Evolutionary conservation across 2,329 filamentous ascomycete genomes (phyloP), one percentile per base, ranked within the genome.

Genomic region (Aureobasidium uvarum): DNA sequence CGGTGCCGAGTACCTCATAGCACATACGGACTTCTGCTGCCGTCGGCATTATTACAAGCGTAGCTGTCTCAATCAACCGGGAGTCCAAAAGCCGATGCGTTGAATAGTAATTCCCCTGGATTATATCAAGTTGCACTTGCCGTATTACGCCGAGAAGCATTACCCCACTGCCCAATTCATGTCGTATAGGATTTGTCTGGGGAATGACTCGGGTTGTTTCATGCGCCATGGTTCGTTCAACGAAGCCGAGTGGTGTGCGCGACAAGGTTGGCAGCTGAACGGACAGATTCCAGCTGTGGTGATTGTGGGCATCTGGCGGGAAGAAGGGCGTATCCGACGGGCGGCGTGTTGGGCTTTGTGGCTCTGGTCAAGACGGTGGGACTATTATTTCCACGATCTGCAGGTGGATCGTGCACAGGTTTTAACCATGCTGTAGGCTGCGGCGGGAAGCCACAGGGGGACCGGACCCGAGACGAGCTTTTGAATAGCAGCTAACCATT

Each of bases 131-230:
- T 58, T 16, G 7, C 28, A 14, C 6, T 51, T 51, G 25, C 45
- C 55, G 55, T 59, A 60, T 45, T 60, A 25, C 28, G 56, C 56
- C 56, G 56, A 60, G 56, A 59, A 45, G 43, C 39, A 38, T 36
- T 60, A 60, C 56, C 56, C 56, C 56, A 48, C 56, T 60, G 31
- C 28, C 6, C 11, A 25, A 60, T 11, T 60, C 41, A 38, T 46
- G 56, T 23, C 18, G 2, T 60, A 6, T 11, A 23, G 28, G 43
- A 48, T 58, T 58, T 28, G 39, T 39, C 39, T 45, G 54, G 14
- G 16, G 39, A 45, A 58, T 58, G 54, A 58, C 54, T 58, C 54
- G 54, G 20, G 39, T 33, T n/a, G 16, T 33, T 45, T n/a, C 54
- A 43, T 58, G 38, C 16, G 39, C 54, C 23, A 45, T 58, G 11